Evolutionary conservation across 2,329 filamentous ascomycete species (phyloP), one percentile per base, ranked within the genome.

Genomic region (Cytospora piceicola): DNA sequence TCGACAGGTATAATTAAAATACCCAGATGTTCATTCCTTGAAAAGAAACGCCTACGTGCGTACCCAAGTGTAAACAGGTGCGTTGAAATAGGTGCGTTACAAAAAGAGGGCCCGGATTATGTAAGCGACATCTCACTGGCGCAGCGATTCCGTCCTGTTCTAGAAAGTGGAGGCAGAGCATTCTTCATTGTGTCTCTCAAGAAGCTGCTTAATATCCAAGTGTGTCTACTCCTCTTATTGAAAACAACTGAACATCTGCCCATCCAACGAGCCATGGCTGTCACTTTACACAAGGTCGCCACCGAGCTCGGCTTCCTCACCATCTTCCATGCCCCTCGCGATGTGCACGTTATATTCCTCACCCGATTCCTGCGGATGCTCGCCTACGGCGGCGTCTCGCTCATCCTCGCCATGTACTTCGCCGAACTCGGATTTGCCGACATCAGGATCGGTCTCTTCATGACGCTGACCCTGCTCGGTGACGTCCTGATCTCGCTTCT

Each of bases 351-450:
- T 2, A 81, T 89, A 24, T 85, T 83, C 67, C 67, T 81, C 6
- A 84, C 86, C 70, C 84, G 87, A 32, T 87, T 88, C 72, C 79
- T 88, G 6, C 84, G 88, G 3, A 81, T 89, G 59, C 85, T 88
- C 67, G 88, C 86, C 7, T 90, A 89, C 71, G 88, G 87, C 61
- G 77, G 79, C 7, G 84, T 83, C 8, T 85, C 83, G 0, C 79
- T 88, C 4, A 80, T 88, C 63, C 79, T 88, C 6, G 86, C 85
- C 14, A 77, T 82, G 27, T 88, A 84, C 68, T 79, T 90, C 9
- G 77, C 78, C 17, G 78, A 76, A 2, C 77, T 88, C 1, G 78
- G 75, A 11, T 78, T 84, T 52, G 80, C 83, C 1, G 79, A 86
- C 65, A 77, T 81, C 0, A 77, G 76, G 36, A 85, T 86, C 66